Evolutionary conservation across 768 basidiomycete species (phyloP), one percentile per base, ranked within the genome.

Genomic region (Inosperma sp.): DNA sequence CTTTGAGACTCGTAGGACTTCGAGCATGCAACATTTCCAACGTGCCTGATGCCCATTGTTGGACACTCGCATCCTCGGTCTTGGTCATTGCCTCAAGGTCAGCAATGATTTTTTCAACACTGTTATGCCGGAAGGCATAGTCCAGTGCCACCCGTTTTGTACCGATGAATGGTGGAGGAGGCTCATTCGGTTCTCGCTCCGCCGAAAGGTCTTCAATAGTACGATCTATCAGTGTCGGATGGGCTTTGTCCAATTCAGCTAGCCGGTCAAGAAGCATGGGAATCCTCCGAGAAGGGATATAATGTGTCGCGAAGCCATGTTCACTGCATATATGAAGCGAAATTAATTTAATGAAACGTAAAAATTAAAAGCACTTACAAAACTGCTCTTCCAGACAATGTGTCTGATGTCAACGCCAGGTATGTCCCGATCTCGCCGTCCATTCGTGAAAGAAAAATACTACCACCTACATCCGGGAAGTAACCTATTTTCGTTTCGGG

Each of bases 351-450:
- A 37, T 43, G 34, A 50, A 29, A 46, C 35, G 49, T 21, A 42
- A 29, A 26, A 43, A 29, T 29, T 44, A 21, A 23, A 44, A 49
- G 16, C 44, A 76, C 90, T 73, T 59, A 93, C 92, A 90, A 95
- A 40, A 88, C 90, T 7, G 83, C 87, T 57, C 92, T 79, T 5
- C 95, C 96, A 33, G 62, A 73, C 48, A 98, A 51, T 0, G 72
- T 72, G 39, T 83, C 79, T 5, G 84, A 83, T 7, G 94, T 97
- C 57, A 99, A 70, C 9, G 83, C 91, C 35, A 98, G 81, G 72
- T 95, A 99, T n/a, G 92, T 87, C 34, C 96, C 96, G 37, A 98
- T 62, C 57, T 92, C 76, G 9, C 96, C 96, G 62, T 99, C 96
- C 53, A 97, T 69, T 56, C 85, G 81, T 30, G 93, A 84, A 43